These are phyloP conservation scores for Elsinoe arachidis DNA, from an alignment of 2,329 filamentous ascomycete genomes.

Conservation along the genomic window DNA sequence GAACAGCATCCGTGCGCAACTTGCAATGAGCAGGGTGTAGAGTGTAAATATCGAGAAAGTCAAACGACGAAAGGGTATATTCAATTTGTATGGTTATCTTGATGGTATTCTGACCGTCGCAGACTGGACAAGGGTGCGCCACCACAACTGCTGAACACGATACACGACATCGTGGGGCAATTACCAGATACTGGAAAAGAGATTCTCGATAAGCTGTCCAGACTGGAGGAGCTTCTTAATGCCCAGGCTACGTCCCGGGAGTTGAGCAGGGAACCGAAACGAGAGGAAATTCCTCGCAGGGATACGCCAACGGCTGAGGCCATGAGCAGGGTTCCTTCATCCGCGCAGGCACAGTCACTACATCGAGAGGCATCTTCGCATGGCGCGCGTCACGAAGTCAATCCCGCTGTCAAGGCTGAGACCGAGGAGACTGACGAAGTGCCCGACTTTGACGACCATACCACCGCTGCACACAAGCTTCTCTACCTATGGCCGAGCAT, in stretches of 20 bases:
- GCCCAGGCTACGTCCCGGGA: neutral
- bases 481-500: conserved; percentile 54
- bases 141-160: conserved; percentile 30
- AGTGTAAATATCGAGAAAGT: conserved; percentile 83
- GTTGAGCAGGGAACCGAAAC: neutral
- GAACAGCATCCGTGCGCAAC: conserved; percentile 75
- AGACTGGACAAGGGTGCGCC: conserved; percentile 10
- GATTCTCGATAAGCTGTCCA: conserved; percentile 32
- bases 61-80: conserved; percentile 61
- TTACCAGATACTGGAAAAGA: conserved; percentile 31
- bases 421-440: conserved; percentile 25
- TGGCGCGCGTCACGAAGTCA: neutral
- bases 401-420: conserved; percentile 1
- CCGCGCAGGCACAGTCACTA: neutral
- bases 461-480: conserved; percentile 77
- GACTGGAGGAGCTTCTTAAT: neutral
- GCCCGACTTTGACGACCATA: conserved; percentile 68
- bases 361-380: neutral
- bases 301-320: neutral
- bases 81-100: neutral
- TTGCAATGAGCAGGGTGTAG: conserved; percentile 76
- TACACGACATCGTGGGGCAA: conserved; percentile 33
- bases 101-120: conserved; percentile 43
- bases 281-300: conserved; percentile 10
- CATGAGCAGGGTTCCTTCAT: neutral